A percentile compares a stretch with the other conserved stretches of the same genome.
phyloP scores from a whole-genome alignment of 1,284 basidiomycete species.

The Puccinia hordei region DNA sequence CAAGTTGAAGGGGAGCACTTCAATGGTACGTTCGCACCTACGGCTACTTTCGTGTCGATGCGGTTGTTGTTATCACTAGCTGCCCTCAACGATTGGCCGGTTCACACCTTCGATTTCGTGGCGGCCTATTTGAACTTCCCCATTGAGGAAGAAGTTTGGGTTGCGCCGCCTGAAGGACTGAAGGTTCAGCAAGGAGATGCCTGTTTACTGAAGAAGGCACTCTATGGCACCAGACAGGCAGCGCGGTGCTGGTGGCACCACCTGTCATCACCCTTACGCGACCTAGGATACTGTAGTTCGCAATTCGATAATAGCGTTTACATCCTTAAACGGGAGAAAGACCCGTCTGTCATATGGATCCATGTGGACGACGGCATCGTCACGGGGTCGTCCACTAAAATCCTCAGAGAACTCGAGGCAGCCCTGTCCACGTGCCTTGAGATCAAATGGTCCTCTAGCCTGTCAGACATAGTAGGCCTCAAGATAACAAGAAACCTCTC shows the following conservation, averaged over 20 bases:
- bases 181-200: no score
- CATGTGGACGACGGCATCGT: slow-evolving; percentile 20
- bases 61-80: background rate
- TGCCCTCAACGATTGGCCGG: background rate
- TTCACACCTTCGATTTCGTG: slow-evolving; percentile 11
- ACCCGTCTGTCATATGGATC: background rate
- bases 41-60: slow-evolving; percentile 6
- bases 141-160: slow-evolving; percentile 24
- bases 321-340: background rate
- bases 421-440: background rate
- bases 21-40: slow-evolving; percentile 14
- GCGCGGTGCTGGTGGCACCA: slow-evolving; percentile 21
- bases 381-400: background rate
- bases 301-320: no score
- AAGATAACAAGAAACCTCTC: background rate
- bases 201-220: no score
- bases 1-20: background rate
- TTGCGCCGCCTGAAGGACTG: no score
- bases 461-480: background rate
- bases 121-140: background rate
- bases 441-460: background rate
- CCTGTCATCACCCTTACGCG: background rate
- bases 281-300: background rate
- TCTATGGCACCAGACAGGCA: slow-evolving; percentile 21
- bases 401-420: background rate